phyloP scores from a whole-genome alignment of 179 eudicot genomes.

The Beta macrorhiza region DNA sequence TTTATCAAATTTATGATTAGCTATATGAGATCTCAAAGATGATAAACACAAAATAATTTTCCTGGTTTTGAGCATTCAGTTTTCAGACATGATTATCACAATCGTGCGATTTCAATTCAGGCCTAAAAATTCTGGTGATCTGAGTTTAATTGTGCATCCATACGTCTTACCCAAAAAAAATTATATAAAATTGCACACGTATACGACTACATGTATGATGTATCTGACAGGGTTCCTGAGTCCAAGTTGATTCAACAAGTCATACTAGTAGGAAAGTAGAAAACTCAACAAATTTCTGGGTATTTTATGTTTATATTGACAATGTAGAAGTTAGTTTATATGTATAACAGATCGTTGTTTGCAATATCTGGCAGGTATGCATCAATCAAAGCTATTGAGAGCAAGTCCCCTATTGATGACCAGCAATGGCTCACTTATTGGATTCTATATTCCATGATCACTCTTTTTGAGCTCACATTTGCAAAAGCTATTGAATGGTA shows the following conservation, averaged over 20 bases:
- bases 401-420: constrained; percentile 75
- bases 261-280: not conserved
- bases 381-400: constrained; percentile 88
- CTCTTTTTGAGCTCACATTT: constrained; percentile 93
- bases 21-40: not conserved
- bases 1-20: not conserved
- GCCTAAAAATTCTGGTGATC: not conserved
- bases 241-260: not conserved
- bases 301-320: not conserved
- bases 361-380: constrained; percentile 56
- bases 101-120: not conserved
- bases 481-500: constrained; percentile 83
- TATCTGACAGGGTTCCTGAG: not conserved
- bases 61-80: not conserved
- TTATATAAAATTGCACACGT: too few species aligned
- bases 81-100: not conserved
- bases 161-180: too few species aligned
- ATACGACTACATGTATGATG: not conserved
- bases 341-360: not conserved
- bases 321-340: not conserved
- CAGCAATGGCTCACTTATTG: constrained; percentile 98
- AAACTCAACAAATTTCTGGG: not conserved
- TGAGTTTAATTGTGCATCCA: not conserved
- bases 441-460: constrained; percentile 83
- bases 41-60: not conserved